These are phyloP conservation scores for Populus tomentosa DNA, from an alignment of 441 rosid genomes.

Conservation along the genomic window DNA sequence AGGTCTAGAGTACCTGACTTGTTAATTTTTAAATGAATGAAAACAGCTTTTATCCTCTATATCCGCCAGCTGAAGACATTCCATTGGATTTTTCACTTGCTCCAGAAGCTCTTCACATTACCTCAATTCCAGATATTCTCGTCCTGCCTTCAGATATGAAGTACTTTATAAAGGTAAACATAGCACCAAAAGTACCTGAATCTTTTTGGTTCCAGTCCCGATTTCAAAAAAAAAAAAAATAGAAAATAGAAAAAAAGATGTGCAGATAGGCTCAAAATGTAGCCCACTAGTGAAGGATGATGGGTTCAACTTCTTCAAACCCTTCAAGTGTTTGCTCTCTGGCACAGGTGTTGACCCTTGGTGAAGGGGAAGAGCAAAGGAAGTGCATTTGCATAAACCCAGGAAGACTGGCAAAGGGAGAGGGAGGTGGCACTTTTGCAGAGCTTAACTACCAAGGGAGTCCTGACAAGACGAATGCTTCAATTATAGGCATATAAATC, in stretches of 20 bases:
- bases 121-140: slow-evolving; percentile 68
- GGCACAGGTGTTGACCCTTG: slow-evolving; percentile 53
- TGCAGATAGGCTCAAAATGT: neutral
- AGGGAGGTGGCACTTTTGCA: slow-evolving; percentile 87
- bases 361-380: slow-evolving; percentile 54
- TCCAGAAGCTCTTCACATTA: slow-evolving; percentile 59
- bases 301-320: neutral
- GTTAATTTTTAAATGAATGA: slow-evolving; percentile 9
- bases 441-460: slow-evolving; percentile 63
- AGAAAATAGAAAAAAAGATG: neutral
- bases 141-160: slow-evolving; percentile 89
- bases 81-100: slow-evolving; percentile 80
- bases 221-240: neutral
- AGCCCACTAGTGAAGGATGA: neutral
- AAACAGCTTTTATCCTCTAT: slow-evolving; percentile 86
- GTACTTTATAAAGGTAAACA: slow-evolving; percentile 71
- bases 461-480: slow-evolving; percentile 60
- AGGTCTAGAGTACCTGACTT: neutral
- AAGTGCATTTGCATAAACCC: slow-evolving; percentile 90
- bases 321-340: neutral
- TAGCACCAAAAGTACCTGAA: neutral
- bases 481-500: slow-evolving; percentile 62
- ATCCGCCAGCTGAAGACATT: slow-evolving; percentile 82
- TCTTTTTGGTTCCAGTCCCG: neutral
- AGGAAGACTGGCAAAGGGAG: slow-evolving; percentile 89